phyloP scores from a whole-genome alignment of 2,329 filamentous ascomycete species.

The Cephalotrichum gorgonifer region DNA sequence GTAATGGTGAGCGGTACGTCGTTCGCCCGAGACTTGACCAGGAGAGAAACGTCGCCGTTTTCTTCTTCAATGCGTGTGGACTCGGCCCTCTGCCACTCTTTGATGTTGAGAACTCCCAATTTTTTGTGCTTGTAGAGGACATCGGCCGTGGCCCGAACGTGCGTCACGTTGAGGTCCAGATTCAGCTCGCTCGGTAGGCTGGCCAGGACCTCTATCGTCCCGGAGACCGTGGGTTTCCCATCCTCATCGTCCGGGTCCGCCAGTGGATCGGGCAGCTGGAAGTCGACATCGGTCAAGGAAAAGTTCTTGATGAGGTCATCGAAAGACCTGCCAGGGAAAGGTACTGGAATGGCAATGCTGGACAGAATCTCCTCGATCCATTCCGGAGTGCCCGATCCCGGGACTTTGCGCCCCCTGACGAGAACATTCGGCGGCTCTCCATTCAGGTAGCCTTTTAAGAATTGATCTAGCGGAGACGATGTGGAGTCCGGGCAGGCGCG shows the following conservation, averaged over 20 bases:
- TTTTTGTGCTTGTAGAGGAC: constrained; percentile 70
- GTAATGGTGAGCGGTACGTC: constrained; percentile 77
- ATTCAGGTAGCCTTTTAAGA: constrained; percentile 73
- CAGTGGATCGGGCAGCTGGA: constrained; percentile 70
- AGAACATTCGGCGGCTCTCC: constrained; percentile 72
- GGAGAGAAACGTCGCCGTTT: constrained; percentile 49
- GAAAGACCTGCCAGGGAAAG: constrained; percentile 72
- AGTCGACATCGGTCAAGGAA: constrained; percentile 74
- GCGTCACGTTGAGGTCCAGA: constrained; percentile 68
- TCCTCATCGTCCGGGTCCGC: constrained; percentile 66
- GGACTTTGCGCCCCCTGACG: constrained; percentile 65
- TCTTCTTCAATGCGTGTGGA: constrained; percentile 56
- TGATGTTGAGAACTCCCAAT: constrained; percentile 70
- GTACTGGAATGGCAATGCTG: constrained; percentile 73
- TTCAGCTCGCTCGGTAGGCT: constrained; percentile 78
- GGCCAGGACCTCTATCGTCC: constrained; percentile 70
- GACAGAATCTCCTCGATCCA: constrained; percentile 78
- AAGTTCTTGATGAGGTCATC: constrained; percentile 76
- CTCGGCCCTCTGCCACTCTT: constrained; percentile 74
- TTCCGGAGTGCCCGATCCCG: constrained; percentile 56
- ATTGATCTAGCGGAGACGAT: constrained; percentile 72
- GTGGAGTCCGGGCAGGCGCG: constrained; percentile 64
- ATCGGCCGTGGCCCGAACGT: constrained; percentile 66
- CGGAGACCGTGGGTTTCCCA: constrained; percentile 69
- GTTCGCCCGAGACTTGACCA: constrained; percentile 66